Evolutionary conservation across 176 grass and related monocot genomes (phyloP).

Genomic region (Typha latifolia): DNA sequence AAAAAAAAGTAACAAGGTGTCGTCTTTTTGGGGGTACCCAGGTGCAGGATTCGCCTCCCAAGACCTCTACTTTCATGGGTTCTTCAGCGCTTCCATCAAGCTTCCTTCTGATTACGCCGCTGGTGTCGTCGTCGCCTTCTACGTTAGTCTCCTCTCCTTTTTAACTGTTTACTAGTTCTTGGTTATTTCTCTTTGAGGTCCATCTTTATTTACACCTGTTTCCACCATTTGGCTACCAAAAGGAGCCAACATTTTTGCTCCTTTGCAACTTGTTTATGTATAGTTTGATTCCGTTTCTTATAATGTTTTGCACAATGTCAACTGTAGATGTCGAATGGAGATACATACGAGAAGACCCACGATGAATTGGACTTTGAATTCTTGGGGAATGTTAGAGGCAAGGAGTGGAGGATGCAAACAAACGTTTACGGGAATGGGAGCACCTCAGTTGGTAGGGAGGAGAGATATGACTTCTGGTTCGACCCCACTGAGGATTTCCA

Average conservation of each 20-base stretch:
- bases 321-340: slow-evolving; percentile 47
- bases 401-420: slow-evolving; percentile 48
- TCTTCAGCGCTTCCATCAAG: slow-evolving; percentile 45
- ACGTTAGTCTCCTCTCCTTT: slow-evolving; percentile 17
- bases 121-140: slow-evolving; percentile 49
- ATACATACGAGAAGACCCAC: slow-evolving; percentile 44
- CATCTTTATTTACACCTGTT: background rate
- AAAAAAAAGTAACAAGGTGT: background rate
- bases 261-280: too few relatives aligned
- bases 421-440: slow-evolving; percentile 55
- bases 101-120: slow-evolving; percentile 37
- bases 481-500: slow-evolving; percentile 41
- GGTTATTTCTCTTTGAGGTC: background rate
- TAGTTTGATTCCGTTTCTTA: slow-evolving; percentile 4
- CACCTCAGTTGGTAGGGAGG: slow-evolving; percentile 37
- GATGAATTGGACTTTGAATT: slow-evolving; percentile 56
- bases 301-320: slow-evolving; percentile 14
- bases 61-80: slow-evolving; percentile 34
- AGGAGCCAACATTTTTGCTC: slow-evolving; percentile 1
- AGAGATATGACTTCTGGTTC: slow-evolving; percentile 41
- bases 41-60: slow-evolving; percentile 48
- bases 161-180: too few relatives aligned
- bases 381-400: slow-evolving; percentile 45
- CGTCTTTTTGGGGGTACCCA: background rate
- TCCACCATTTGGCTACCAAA: background rate